Percentiles rank a stretch among this genome's conserved stretches.
These are phyloP conservation scores for Lagerstroemia speciosa DNA, from an alignment of 345 rosid species.

Conservation along the genomic window DNA sequence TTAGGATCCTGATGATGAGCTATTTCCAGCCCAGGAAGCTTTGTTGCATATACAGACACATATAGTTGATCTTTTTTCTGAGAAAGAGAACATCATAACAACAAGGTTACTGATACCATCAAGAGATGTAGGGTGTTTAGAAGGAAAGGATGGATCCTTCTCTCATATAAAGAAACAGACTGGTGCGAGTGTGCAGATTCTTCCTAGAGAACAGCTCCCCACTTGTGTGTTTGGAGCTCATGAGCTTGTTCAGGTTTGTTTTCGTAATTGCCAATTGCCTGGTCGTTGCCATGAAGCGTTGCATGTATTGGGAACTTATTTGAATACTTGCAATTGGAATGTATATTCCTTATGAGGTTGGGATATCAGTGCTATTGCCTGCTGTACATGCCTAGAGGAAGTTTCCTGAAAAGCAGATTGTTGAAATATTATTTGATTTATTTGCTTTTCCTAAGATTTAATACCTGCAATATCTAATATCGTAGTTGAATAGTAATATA, in stretches of 20 bases:
- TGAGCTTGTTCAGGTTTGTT: constrained; percentile 79
- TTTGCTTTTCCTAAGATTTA: neutral
- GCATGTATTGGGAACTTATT: neutral
- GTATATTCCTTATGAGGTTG: neutral
- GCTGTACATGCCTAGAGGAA: no score
- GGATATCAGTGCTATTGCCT: neutral
- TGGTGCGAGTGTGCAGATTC: constrained; percentile 65
- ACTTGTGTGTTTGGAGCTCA: constrained; percentile 45
- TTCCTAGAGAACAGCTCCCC: constrained; percentile 64
- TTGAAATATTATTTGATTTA: neutral
- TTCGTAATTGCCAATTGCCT: neutral
- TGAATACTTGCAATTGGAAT: neutral
- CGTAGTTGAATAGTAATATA: no score
- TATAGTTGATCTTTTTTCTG: constrained; percentile 63
- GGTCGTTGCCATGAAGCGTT: neutral
- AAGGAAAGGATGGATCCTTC: constrained; percentile 76
- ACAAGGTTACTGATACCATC: constrained; percentile 71
- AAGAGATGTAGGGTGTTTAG: constrained; percentile 69
- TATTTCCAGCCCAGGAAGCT: constrained; percentile 99
- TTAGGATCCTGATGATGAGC: constrained; percentile 90
- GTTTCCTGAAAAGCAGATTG: neutral
- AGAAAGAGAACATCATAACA: constrained; percentile 59
- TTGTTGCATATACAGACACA: constrained; percentile 88
- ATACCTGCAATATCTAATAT: neutral
- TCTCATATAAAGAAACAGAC: constrained; percentile 64